phyloP scores from a whole-genome alignment of 1,139 yeast species.

The Candida tetrigidarum region DNA sequence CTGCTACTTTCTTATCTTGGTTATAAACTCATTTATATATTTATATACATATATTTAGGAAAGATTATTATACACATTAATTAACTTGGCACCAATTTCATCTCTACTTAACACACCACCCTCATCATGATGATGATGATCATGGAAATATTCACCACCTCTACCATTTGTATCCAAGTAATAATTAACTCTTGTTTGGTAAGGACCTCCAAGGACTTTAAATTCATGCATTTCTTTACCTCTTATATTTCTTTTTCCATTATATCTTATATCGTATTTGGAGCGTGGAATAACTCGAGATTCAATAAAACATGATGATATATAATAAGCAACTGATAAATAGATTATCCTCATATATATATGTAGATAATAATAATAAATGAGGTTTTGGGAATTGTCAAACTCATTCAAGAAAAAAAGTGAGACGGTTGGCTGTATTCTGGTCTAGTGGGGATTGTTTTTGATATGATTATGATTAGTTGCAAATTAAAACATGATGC shows the following conservation, averaged over 20 bases:
- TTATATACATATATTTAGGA: not conserved
- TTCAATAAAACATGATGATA: not conserved
- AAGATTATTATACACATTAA: not conserved
- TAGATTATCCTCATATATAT: not conserved
- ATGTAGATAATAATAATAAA: too few species aligned
- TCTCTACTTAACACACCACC: conserved; percentile 1
- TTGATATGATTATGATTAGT: not conserved
- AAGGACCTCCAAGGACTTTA: conserved; percentile 8
- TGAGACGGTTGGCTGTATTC: not conserved
- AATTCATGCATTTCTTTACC: conserved; percentile 6
- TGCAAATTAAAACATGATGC: too few species aligned
- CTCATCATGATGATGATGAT: not conserved
- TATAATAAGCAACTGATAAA: not conserved
- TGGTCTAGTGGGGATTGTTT: not conserved
- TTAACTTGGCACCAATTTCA: conserved; percentile 5
- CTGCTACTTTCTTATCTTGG: conserved; percentile 1
- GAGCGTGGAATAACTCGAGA: conserved; percentile 7
- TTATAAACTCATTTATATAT: not conserved
- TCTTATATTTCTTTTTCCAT: not conserved
- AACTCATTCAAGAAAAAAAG: not conserved
- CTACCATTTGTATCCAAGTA: conserved; percentile 7
- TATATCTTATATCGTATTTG: conserved; percentile 5
- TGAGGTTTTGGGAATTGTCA: too few species aligned
- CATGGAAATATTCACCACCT: conserved; percentile 6
- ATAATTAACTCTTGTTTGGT: conserved; percentile 1